These are phyloP conservation scores for Moelleriella libera DNA, from an alignment of 2,329 filamentous ascomycete species.

Conservation along the genomic window DNA sequence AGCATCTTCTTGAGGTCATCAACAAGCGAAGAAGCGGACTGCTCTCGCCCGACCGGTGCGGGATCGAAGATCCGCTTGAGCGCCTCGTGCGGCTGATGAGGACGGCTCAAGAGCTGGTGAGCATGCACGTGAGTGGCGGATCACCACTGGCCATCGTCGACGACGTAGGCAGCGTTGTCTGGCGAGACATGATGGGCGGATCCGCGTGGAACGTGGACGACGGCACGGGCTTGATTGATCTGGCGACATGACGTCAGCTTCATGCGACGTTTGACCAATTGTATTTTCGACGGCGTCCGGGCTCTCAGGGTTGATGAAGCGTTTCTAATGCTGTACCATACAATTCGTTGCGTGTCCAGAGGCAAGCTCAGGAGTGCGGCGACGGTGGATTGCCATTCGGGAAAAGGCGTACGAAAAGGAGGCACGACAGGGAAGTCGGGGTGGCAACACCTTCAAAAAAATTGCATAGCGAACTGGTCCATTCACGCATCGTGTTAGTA, in stretches of 20 bases:
- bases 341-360: too few species aligned
- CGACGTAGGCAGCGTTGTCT: slow-evolving; percentile 7
- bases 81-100: slow-evolving; percentile 16
- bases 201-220: slow-evolving; percentile 4
- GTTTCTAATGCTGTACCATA: too few species aligned
- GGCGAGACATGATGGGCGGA: slow-evolving; percentile 7
- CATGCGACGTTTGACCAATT: too few species aligned
- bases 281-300: too few species aligned
- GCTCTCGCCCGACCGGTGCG: slow-evolving; percentile 5
- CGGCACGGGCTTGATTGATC: background rate
- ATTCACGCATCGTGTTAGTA: too few species aligned
- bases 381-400: too few species aligned
- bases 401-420: too few species aligned
- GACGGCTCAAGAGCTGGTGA: slow-evolving; percentile 15
- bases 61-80: slow-evolving; percentile 16
- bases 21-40: slow-evolving; percentile 13
- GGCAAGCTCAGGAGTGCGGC: too few species aligned
- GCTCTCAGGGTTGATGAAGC: too few species aligned
- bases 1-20: slow-evolving; percentile 15
- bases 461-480: too few species aligned
- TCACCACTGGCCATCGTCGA: slow-evolving; percentile 10
- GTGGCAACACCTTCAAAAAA: too few species aligned
- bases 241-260: background rate
- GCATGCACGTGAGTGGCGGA: slow-evolving; percentile 13
- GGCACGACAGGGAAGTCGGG: too few species aligned